Conservation (phyloP, 1,284 basidiomycete species). For the Heterobasidion occidentale region DNA sequence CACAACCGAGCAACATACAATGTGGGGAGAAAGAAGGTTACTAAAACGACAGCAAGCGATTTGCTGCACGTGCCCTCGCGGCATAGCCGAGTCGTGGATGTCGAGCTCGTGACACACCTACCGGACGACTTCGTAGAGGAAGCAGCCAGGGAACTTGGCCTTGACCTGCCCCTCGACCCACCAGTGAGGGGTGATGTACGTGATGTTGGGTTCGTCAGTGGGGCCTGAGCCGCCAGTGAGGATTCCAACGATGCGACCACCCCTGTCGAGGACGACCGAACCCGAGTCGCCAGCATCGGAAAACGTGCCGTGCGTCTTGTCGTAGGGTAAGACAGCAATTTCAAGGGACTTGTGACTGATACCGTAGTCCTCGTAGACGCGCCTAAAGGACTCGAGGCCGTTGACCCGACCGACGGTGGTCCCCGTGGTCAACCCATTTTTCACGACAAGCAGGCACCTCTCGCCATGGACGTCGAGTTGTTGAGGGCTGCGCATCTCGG, state of each 20-base stretch:
- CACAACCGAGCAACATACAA: too few relatives aligned
- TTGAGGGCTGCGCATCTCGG: constrained; percentile 18
- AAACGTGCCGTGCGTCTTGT: constrained; percentile 11
- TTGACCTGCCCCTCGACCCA: constrained; percentile 12
- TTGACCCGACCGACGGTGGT: constrained; percentile 21
- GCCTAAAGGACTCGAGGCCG: constrained; percentile 12
- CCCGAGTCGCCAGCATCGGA: constrained; percentile 17
- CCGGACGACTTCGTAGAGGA: constrained; percentile 8
- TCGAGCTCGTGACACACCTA: background rate
- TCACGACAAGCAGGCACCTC: constrained; percentile 18
- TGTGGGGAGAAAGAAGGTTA: too few relatives aligned
- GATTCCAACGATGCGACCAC: constrained; percentile 10
- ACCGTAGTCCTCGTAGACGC: constrained; percentile 8
- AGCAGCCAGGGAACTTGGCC: constrained; percentile 4
- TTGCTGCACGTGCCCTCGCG: too few relatives aligned
- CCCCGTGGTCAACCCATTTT: constrained; percentile 20
- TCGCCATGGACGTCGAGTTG: constrained; percentile 16
- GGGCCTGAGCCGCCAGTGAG: constrained; percentile 14
- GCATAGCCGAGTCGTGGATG: too few relatives aligned
- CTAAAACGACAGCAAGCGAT: too few relatives aligned
- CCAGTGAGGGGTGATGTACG: constrained; percentile 11
- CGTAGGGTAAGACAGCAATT: constrained; percentile 11
- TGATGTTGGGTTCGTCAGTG: constrained; percentile 7
- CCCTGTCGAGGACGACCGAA: constrained; percentile 12
- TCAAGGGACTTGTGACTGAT: constrained; percentile 10